phyloP scores from a whole-genome alignment of 2,329 filamentous ascomycete genomes.

The Keithomyces neogunnii region DNA sequence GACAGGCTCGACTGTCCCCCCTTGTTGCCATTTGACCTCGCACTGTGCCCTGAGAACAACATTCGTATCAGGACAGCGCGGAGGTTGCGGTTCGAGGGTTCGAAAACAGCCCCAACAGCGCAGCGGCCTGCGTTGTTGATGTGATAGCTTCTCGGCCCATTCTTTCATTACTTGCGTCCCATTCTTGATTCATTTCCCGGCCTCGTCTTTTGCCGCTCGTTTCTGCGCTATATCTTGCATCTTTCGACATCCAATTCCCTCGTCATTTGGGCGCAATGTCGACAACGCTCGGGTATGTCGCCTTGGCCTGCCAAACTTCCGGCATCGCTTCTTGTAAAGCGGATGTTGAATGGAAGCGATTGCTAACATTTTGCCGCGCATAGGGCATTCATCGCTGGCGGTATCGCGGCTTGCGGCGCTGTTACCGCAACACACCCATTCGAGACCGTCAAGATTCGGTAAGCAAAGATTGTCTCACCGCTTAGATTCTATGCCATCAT shows the following conservation, averaged over 20 bases:
- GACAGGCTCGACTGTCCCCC: slow-evolving; percentile 1
- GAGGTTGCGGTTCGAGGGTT: no score
- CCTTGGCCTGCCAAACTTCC: neutral
- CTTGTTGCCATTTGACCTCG: neutral
- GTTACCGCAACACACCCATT: slow-evolving; percentile 97
- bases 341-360: neutral
- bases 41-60: neutral
- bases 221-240: neutral
- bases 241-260: neutral
- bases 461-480: slow-evolving; percentile 22
- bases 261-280: slow-evolving; percentile 11
- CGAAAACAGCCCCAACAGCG: no score
- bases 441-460: slow-evolving; percentile 98
- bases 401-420: slow-evolving; percentile 92
- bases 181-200: neutral
- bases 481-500: neutral
- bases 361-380: neutral
- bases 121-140: no score
- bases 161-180: no score
- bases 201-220: neutral
- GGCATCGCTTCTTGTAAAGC: neutral
- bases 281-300: slow-evolving; percentile 32
- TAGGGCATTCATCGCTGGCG: slow-evolving; percentile 88
- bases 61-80: no score
- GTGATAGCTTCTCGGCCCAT: no score